Conservation (phyloP, 805 yeast species). For the Lachancea lanzarotensis region DNA sequence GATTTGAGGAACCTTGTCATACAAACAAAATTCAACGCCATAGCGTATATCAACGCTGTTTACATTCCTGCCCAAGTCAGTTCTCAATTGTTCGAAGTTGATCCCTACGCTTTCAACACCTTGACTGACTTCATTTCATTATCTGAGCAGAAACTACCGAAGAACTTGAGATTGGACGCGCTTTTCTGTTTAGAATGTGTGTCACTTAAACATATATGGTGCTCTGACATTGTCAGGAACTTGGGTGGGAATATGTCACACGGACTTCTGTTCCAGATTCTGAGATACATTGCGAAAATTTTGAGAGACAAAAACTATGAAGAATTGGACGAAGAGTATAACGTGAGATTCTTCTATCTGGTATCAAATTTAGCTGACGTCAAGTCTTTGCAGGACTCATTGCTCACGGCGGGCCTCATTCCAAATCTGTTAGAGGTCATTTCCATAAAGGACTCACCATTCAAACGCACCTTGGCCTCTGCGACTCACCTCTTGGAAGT, state of each 20-base stretch:
- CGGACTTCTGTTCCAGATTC: constrained; percentile 68
- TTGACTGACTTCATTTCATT: constrained; percentile 69
- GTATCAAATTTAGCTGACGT: constrained; percentile 56
- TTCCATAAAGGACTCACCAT: constrained; percentile 43
- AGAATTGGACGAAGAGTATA: constrained; percentile 42
- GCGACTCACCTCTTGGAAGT: constrained; percentile 53
- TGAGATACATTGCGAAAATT: constrained; percentile 55
- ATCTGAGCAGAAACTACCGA: constrained; percentile 46
- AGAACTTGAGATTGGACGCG: constrained; percentile 51
- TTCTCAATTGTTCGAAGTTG: constrained; percentile 61
- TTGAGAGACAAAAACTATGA: constrained; percentile 36
- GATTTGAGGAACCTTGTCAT: constrained; percentile 53
- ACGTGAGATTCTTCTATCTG: constrained; percentile 48
- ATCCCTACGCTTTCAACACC: constrained; percentile 62
- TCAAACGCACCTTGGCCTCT: constrained; percentile 53
- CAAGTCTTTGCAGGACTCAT: constrained; percentile 46
- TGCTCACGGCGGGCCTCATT: constrained; percentile 71
- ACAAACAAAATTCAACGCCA: constrained; percentile 57
- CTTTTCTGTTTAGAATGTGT: constrained; percentile 63
- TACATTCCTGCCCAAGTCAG: constrained; percentile 53
- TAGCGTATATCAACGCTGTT: constrained; percentile 56
- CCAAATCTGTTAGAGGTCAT: constrained; percentile 59
- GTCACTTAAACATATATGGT: constrained; percentile 60
- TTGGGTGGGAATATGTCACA: constrained; percentile 84
- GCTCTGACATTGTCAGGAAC: constrained; percentile 68